Evolutionary conservation across 2,329 filamentous ascomycete genomes (phyloP).

Genomic region (Phyllachora maydis): DNA sequence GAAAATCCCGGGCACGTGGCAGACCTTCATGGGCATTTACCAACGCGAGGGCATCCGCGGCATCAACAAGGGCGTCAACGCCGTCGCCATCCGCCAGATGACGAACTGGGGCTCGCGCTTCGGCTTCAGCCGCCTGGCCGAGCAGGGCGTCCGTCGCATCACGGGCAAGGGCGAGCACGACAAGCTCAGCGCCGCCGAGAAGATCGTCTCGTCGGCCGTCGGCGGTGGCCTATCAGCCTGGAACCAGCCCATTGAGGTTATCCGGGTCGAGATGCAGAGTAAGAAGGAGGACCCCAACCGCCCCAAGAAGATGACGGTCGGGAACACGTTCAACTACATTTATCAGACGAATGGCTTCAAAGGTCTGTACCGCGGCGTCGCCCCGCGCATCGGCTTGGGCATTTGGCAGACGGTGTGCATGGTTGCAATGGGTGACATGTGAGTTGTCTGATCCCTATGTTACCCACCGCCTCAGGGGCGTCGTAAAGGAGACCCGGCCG

Average conservation of each 20-base stretch:
- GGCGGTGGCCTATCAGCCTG: slow-evolving; percentile 92
- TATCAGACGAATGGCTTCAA: slow-evolving; percentile 73
- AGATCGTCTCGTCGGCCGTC: slow-evolving; percentile 67
- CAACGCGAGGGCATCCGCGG: slow-evolving; percentile 79
- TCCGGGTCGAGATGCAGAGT: slow-evolving; percentile 99
- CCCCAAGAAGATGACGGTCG: slow-evolving; percentile 97
- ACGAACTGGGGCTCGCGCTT: slow-evolving; percentile 98
- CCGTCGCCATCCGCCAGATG: slow-evolving; percentile 95
- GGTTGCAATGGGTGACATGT: slow-evolving; percentile 98
- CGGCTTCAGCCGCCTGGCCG: slow-evolving; percentile 77
- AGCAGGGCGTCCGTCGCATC: slow-evolving; percentile 62
- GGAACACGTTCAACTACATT: slow-evolving; percentile 71
- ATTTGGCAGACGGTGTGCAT: slow-evolving; percentile 99
- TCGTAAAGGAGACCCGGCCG: not conserved
- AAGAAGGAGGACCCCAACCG: slow-evolving; percentile 96
- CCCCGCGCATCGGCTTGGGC: slow-evolving; percentile 81
- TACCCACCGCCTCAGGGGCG: too few relatives aligned
- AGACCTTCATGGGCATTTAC: slow-evolving; percentile 95
- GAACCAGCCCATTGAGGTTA: slow-evolving; percentile 99
- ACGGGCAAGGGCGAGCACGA: slow-evolving; percentile 64
- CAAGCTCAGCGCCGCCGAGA: slow-evolving; percentile 64
- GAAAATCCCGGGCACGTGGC: slow-evolving; percentile 76
- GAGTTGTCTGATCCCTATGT: slow-evolving; percentile 27
- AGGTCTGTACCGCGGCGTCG: slow-evolving; percentile 89
- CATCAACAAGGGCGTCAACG: slow-evolving; percentile 98